Evolutionary conservation across 257 asterid species (phyloP).

Genomic region (Ligustrum vulgare): DNA sequence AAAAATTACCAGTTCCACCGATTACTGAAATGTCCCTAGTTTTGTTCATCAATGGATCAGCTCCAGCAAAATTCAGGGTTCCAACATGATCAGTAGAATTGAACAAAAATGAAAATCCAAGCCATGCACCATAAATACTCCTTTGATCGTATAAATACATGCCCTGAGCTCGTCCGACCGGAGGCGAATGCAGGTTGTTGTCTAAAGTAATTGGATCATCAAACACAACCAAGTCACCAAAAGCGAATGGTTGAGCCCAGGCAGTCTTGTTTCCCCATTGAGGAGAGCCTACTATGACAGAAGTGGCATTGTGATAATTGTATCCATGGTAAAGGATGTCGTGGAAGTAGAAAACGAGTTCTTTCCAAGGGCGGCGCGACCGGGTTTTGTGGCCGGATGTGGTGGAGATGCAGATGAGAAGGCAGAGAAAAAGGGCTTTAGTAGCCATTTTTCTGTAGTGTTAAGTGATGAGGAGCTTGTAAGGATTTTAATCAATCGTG

Average conservation of each 20-base stretch:
- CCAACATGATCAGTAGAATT: constrained; percentile 15
- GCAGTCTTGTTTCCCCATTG: constrained; percentile 38
- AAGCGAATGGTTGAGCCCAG: constrained; percentile 21
- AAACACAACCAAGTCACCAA: constrained; percentile 40
- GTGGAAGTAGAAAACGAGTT: constrained; percentile 38
- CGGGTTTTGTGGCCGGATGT: neutral
- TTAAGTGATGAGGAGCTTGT: too few relatives aligned
- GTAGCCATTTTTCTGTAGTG: constrained; percentile 21
- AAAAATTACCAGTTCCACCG: constrained; percentile 87
- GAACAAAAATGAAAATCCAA: constrained; percentile 38
- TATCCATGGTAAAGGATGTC: constrained; percentile 40
- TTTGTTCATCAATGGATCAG: constrained; percentile 52
- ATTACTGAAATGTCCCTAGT: constrained; percentile 73
- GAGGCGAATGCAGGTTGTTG: constrained; percentile 40
- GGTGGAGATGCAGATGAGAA: neutral
- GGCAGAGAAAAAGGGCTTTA: neutral
- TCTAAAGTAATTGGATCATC: constrained; percentile 48
- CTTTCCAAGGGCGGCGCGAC: constrained; percentile 28
- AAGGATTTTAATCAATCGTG: too few relatives aligned
- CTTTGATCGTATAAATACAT: constrained; percentile 34
- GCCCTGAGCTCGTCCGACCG: constrained; percentile 44
- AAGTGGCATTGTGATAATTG: constrained; percentile 39
- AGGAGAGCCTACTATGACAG: constrained; percentile 37
- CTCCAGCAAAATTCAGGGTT: constrained; percentile 32
- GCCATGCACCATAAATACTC: constrained; percentile 34